Base-by-base conservation (phyloP, 345 rosid species). In the Sonneratia caseolaris region DNA sequence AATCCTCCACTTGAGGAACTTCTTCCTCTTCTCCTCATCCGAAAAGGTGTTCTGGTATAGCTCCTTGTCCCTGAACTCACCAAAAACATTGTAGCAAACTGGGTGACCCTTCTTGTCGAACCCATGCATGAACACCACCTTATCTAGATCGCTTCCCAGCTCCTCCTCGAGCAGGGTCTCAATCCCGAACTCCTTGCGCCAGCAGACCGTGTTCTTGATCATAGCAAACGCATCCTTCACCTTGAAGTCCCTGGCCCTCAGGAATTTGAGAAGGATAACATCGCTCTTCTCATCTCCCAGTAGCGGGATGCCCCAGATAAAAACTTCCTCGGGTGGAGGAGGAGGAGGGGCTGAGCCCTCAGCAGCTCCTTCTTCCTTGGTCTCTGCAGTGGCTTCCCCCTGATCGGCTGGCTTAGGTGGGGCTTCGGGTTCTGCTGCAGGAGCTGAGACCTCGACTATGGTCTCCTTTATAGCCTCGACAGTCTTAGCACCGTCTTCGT, bases 401-500 rank as follows among this genome's bases (percentile, higher is more conserved):
- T 73, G 19, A 35, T n/a, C 75, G 2, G 74, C 79, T 48, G 77
- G 49, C 66, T 67, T 40, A 11, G 69, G 43, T 45, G 69, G 13
- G 32, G 22, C 69, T 0, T 70, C 47, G 3, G 72, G 76, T 19
- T 51, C 82, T 62, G 84, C 68, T 18, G 83, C 53, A 0, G 84
- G 73, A 38, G 84, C 68, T 0, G 74, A 27, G 66, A 86, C 86
- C 1, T 91, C 76, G 3, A 89, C 89, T 13, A 91, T 86, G 0
- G 96, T 84, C 76, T 93, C 98, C 71, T 91, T 89, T 22, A 91
- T 88, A 35, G 96, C 97, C 76, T 93, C 98, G 2, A 91, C 97
- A 0, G 91, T 89, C 80, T 89, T 93, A 73, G 97, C 78, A n/a
- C 96, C 98, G 19, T 93, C 97, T 45, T 88, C 97, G 1, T 89